These are phyloP conservation scores for Ascochyta pisi DNA, from an alignment of 2,329 filamentous ascomycete species.

Conservation along the genomic window DNA sequence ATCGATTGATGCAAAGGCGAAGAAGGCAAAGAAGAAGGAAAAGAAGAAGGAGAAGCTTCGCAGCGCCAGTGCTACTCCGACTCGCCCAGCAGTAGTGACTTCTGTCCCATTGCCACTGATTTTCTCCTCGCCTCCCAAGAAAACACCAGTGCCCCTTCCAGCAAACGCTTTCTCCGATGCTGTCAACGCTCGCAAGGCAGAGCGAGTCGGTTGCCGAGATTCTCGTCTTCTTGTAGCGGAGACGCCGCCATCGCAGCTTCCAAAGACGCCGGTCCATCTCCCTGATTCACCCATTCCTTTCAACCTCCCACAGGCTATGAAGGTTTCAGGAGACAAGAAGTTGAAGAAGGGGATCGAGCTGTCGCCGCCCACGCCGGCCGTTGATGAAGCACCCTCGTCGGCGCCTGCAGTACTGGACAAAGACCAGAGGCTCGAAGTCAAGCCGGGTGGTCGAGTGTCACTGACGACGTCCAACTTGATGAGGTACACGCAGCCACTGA, in stretches of 20 bases:
- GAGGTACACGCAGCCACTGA: slow-evolving; percentile 24
- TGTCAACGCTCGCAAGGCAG: not conserved
- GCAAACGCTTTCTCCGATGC: slow-evolving; percentile 2
- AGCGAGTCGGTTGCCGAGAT: not conserved
- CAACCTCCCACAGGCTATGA: slow-evolving; percentile 6
- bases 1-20: not conserved
- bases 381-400: not conserved
- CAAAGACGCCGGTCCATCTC: not conserved
- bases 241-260: slow-evolving; percentile 24
- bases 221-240: slow-evolving; percentile 20
- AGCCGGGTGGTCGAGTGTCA: slow-evolving; percentile 8
- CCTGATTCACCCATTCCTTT: slow-evolving; percentile 23
- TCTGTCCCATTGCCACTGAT: not conserved
- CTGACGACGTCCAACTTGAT: slow-evolving; percentile 26
- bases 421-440: slow-evolving; percentile 1
- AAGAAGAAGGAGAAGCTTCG: slow-evolving; percentile 12
- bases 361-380: not conserved
- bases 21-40: slow-evolving; percentile 6
- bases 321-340: slow-evolving; percentile 4
- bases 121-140: slow-evolving; percentile 5
- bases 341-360: not conserved
- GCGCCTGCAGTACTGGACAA: not conserved
- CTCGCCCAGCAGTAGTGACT: not conserved
- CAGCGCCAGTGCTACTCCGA: not conserved
- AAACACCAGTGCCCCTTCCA: slow-evolving; percentile 24